Percentiles rank a stretch among this genome's conserved stretches.
Conservation (phyloP, 2,329 filamentous ascomycete genomes). For the Penicillium frequentans region DNA sequence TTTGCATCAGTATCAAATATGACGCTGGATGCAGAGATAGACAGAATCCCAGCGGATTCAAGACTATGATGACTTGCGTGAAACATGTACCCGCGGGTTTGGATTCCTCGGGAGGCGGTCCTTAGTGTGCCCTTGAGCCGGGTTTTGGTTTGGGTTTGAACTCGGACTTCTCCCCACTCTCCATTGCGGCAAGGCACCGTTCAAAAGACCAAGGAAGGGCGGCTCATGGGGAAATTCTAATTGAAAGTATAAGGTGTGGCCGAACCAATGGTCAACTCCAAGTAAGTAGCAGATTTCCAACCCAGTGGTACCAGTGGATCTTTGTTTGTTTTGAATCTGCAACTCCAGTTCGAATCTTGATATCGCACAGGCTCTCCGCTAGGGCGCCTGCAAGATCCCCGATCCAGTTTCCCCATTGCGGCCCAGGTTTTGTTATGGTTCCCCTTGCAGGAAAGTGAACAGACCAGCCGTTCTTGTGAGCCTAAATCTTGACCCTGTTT, state of each 20-base stretch:
- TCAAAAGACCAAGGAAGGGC: neutral
- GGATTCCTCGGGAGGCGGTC: neutral
- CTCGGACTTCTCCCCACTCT: neutral
- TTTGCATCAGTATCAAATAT: neutral
- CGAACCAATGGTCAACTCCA: neutral
- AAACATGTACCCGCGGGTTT: constrained; percentile 3
- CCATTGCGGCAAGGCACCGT: constrained; percentile 1
- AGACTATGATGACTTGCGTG: constrained; percentile 10
- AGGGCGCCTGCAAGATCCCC: constrained; percentile 12
- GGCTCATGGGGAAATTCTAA: neutral
- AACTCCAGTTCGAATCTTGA: neutral
- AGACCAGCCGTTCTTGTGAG: constrained; percentile 22
- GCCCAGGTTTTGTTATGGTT: neutral
- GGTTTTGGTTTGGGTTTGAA: constrained; percentile 2
- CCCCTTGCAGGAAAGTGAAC: constrained; percentile 20
- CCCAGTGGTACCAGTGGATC: neutral
- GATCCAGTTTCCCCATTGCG: constrained; percentile 2
- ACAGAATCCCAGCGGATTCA: neutral
- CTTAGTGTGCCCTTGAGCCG: constrained; percentile 2
- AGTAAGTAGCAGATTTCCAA: neutral
- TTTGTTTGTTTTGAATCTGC: neutral
- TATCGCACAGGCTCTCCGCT: neutral
- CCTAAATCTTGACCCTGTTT: neutral
- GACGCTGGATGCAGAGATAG: neutral
- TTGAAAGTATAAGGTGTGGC: neutral